Evolutionary conservation across 2,329 filamentous ascomycete species (phyloP).

Genomic region (Aspergillus sp.): DNA sequence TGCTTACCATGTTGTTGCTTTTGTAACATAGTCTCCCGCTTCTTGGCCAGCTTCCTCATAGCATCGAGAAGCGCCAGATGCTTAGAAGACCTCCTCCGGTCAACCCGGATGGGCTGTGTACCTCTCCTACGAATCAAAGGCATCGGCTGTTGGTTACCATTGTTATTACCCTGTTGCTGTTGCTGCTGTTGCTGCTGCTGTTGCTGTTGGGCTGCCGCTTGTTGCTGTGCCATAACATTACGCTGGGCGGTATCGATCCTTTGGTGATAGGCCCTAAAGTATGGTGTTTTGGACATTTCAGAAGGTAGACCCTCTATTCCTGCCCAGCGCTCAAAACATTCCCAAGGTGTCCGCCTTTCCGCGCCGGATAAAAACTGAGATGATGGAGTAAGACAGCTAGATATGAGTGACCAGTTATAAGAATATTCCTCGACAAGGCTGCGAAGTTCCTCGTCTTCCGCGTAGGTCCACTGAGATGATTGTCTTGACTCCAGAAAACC

Average conservation of each 20-base stretch:
- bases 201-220: slow-evolving; percentile 51
- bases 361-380: slow-evolving; percentile 80
- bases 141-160: slow-evolving; percentile 49
- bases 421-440: slow-evolving; percentile 85
- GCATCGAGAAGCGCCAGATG: slow-evolving; percentile 87
- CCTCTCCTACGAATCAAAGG: slow-evolving; percentile 66
- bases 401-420: slow-evolving; percentile 97
- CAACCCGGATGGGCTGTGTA: slow-evolving; percentile 75
- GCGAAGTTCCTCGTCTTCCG: slow-evolving; percentile 88
- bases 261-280: slow-evolving; percentile 76
- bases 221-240: slow-evolving; percentile 58
- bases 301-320: slow-evolving; percentile 84
- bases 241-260: slow-evolving; percentile 63
- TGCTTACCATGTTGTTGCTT: slow-evolving; percentile 76
- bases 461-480: slow-evolving; percentile 86
- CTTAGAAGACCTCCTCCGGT: slow-evolving; percentile 80
- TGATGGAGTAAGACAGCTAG: slow-evolving; percentile 70
- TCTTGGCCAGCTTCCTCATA: slow-evolving; percentile 94
- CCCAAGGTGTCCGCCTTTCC: slow-evolving; percentile 92
- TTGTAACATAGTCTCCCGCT: slow-evolving; percentile 78
- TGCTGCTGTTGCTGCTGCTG: slow-evolving; percentile 52
- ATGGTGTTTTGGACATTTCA: slow-evolving; percentile 93
- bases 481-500: slow-evolving; percentile 85
- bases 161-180: slow-evolving; percentile 13
- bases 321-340: slow-evolving; percentile 97